Evolutionary conservation across 257 asterid genomes (phyloP).

Genomic region (Ligustrum vulgare): DNA sequence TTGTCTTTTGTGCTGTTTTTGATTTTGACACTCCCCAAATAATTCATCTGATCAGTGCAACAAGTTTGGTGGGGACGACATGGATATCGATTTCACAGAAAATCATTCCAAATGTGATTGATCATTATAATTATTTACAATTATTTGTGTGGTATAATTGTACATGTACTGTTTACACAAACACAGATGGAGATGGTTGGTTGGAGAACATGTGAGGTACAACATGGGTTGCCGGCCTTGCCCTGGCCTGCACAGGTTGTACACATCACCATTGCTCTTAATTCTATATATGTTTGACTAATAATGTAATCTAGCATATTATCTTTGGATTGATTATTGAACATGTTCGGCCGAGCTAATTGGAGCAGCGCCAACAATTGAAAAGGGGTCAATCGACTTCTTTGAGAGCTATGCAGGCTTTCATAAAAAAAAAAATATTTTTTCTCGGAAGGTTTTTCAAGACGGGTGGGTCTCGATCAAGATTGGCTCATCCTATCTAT

Average conservation of each 20-base stretch:
- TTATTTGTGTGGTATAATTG: background rate
- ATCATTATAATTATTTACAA: background rate
- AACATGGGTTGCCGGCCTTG: conserved; percentile 69
- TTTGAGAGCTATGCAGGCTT: no score
- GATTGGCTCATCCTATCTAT: no score
- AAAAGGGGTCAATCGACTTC: no score
- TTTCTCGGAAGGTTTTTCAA: no score
- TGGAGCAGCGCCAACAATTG: no score
- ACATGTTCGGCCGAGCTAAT: background rate
- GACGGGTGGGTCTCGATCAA: no score
- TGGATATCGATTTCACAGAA: background rate
- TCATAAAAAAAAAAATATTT: no score
- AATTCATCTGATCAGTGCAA: background rate
- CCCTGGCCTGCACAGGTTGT: conserved; percentile 45
- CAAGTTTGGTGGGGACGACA: background rate
- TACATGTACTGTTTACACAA: background rate
- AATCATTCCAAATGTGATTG: background rate
- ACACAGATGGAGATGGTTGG: conserved; percentile 1
- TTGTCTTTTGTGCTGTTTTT: background rate
- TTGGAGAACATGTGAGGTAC: conserved; percentile 49
- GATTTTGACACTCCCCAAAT: background rate
- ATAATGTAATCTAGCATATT: background rate
- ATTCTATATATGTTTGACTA: background rate
- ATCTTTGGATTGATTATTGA: background rate
- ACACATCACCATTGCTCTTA: conserved; percentile 20